A percentile compares a stretch with the other conserved stretches of the same genome.
Evolutionary conservation across 805 yeast genomes (phyloP).

Genomic region (Allodekkera sacchari): DNA sequence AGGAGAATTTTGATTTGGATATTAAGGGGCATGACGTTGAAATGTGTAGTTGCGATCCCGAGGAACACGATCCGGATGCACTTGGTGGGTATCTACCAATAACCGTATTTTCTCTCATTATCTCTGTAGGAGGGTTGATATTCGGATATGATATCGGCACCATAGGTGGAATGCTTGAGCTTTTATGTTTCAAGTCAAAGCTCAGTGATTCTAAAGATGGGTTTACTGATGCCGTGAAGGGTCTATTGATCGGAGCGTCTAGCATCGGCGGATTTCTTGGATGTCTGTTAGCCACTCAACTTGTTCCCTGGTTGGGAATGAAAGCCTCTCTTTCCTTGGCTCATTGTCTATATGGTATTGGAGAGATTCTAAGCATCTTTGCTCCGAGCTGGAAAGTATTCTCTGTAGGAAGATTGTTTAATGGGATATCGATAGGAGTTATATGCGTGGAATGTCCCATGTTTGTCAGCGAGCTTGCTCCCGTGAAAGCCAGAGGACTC

Average conservation of each 20-base stretch:
- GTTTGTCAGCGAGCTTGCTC: conserved; percentile 29
- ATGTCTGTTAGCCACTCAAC: conserved; percentile 18
- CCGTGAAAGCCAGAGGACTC: conserved; percentile 21
- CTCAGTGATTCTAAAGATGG: conserved; percentile 21
- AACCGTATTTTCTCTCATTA: conserved; percentile 15
- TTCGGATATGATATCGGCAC: conserved; percentile 31
- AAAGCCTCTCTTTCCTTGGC: conserved; percentile 16
- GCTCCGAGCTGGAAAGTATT: conserved; percentile 18
- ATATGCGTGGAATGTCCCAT: conserved; percentile 27
- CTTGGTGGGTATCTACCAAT: conserved; percentile 16
- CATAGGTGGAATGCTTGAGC: conserved; percentile 26
- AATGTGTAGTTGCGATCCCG: conserved; percentile 3
- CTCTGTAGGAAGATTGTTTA: conserved; percentile 20
- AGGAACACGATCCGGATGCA: conserved; percentile 6
- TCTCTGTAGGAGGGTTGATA: conserved; percentile 25
- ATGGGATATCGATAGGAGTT: conserved; percentile 25
- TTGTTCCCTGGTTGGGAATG: conserved; percentile 21
- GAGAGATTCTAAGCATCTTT: conserved; percentile 13
- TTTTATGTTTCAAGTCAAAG: conserved; percentile 17
- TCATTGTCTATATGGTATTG: conserved; percentile 13
- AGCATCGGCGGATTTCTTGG: conserved; percentile 26
- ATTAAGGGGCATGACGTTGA: background rate
- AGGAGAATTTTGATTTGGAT: too few species aligned
- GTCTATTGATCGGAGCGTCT: conserved; percentile 22
- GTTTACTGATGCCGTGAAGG: conserved; percentile 22